Evolutionary conservation across 768 basidiomycete species (phyloP), one percentile per base, ranked within the genome.

Genomic region (Lyophyllum semitale): DNA sequence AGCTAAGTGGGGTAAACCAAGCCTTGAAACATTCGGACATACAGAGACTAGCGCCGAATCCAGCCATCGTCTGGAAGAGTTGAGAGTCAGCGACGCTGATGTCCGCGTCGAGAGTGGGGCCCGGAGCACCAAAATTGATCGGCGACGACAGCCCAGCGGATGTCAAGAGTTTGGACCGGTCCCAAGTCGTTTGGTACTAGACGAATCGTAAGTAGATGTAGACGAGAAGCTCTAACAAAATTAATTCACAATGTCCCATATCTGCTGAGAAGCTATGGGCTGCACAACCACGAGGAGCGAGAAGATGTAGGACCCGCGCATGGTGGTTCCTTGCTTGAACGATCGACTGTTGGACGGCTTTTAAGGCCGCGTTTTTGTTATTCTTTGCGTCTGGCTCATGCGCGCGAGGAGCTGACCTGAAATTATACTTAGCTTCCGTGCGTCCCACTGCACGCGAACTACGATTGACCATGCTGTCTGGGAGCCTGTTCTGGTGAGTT

Each of bases 21-120:
- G 18, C 8, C 26, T 41, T 59, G 29, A 32, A 25, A 47, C 12
- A 12, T 4, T 11, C 41, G 51, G 35, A 26, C 57, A 52, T 61
- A 89, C 89, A 89, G 29, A 91, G 71, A 0, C 83, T 63, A 8
- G 78, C 86, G 0, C 89, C 89, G 61, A 88, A 87, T 12, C 89
- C 89, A 48, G 75, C 77, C 37, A 91, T 82, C 0, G 75, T 69
- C 69, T 90, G 89, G 67, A 80, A 84, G n/a, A 77, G 66, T 2
- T 71, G 59, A 2, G 68, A 68, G 64, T 88, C 87, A 46, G 83
- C 67, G 13, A 91, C 69, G 38, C 77, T 75, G 49, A 91, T 89
- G 64, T 89, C 81, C 0, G 87, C 88, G 41, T 72, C 74, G 2
- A 77, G 85, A 35, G 77, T 77, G 4, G 80, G 49, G 0, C 87